Base-by-base conservation (phyloP, 306 rosid species). In the Adenanthera pavonina region DNA sequence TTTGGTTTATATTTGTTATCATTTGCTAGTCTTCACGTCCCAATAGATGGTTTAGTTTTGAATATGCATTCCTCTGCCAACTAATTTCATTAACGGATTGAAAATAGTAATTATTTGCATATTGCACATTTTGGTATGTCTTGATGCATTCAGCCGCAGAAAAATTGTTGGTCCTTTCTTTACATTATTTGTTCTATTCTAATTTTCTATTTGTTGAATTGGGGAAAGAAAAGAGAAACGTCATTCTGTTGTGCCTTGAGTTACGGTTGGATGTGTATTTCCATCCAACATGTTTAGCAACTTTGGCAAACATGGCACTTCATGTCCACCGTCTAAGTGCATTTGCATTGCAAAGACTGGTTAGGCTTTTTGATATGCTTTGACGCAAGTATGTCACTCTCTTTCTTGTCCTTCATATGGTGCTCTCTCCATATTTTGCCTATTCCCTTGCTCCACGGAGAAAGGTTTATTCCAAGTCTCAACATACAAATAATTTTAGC, bases 261-360 rank as follows among this genome's bases (percentile, higher is more conserved):
- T 71, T 46, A 53, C 76, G 81, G 56, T 74, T 91, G 97, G 98
- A 94, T 90, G 95, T 92, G 67, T 96, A 96, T 96, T 98, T 96
- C 86, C 99, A 96, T 79, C 93, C 99, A 66, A 96, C 99, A 44
- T 96, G 99, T 83, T 87, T 96, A 47, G 99, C 99, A 80, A 91
- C 98, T 54, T 86, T 96, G 88, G 99, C 98, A 33, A 96, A 96
- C 85, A 88, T 96, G 97, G 99, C 98, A 65, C 99, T 97, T 62
- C 99, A 96, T 84, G 91, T 89, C 85, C 98, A 93, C 91, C 98
- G 92, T 46, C 84, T 96, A 87, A 93, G 94, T 89, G 92, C 98
- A 78, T 96, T 92, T 80, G 93, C 99, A 85, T 92, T 98, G 13
- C 99, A 96, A 84, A 93, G 99, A 79, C 89, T 96, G 85, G 97